These are phyloP conservation scores for Populus hybrid DNA, from an alignment of 441 rosid species.

Conservation along the genomic window DNA sequence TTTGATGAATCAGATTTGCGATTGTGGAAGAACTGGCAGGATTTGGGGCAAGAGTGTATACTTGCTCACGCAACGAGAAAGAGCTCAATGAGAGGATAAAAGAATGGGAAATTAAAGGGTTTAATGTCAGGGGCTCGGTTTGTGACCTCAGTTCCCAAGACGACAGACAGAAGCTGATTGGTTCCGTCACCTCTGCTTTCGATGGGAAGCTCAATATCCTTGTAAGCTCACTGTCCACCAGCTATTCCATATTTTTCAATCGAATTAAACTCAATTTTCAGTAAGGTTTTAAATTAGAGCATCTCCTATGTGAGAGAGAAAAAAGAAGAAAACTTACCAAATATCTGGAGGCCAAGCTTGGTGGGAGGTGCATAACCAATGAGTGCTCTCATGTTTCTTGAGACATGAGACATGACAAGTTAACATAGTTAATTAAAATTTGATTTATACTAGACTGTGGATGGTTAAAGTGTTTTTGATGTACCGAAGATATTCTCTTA, in stretches of 20 bases:
- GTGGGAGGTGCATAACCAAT: neutral
- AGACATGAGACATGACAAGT: neutral
- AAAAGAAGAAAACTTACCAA: neutral
- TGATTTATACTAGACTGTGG: no score
- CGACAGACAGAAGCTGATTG: constrained; percentile 20
- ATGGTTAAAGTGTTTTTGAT: neutral
- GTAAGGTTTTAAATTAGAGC: neutral
- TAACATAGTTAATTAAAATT: no score
- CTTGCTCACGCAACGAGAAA: constrained; percentile 25
- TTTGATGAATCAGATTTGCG: constrained; percentile 5
- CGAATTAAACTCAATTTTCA: no score
- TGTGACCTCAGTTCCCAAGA: constrained; percentile 6
- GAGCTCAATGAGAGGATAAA: constrained; percentile 11
- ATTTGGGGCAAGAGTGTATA: constrained; percentile 25
- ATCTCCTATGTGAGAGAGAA: neutral
- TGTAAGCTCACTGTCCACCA: constrained; percentile 7
- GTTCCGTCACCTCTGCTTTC: constrained; percentile 8
- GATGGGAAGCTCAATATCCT: constrained; percentile 28
- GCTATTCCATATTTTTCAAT: neutral
- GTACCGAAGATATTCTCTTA: neutral
- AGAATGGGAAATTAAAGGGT: constrained; percentile 25
- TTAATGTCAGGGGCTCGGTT: constrained; percentile 16
- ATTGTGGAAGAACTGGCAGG: constrained; percentile 27
- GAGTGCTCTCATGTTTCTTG: neutral
- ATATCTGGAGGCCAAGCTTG: neutral